Conservation (phyloP, 2,329 filamentous ascomycete species). For the Claviceps citrina region DNA sequence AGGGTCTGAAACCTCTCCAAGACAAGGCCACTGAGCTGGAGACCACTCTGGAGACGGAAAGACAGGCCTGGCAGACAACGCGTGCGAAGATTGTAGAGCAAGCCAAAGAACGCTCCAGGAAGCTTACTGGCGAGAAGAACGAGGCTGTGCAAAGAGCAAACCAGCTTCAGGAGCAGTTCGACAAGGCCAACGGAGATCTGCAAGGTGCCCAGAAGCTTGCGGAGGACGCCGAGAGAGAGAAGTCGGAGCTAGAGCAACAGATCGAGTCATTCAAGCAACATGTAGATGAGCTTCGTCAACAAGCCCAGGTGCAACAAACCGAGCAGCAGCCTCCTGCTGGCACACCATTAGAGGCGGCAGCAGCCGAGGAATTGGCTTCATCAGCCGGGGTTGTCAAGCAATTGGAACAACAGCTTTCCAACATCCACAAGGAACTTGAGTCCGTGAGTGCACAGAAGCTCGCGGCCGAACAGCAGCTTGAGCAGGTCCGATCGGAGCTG, state of each 20-base stretch:
- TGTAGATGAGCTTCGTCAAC: constrained; percentile 22
- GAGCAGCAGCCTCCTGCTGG: constrained; percentile 13
- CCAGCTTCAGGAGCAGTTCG: constrained; percentile 34
- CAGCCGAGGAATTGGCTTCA: constrained; percentile 23
- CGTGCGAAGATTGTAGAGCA: constrained; percentile 43
- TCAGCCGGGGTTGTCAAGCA: constrained; percentile 31
- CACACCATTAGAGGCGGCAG: constrained; percentile 11
- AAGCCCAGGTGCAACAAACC: constrained; percentile 13
- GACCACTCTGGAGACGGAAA: constrained; percentile 36
- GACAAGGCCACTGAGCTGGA: constrained; percentile 38
- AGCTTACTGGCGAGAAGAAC: constrained; percentile 37
- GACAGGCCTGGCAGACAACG: constrained; percentile 35
- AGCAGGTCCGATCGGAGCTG: constrained; percentile 41
- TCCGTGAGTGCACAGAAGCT: constrained; percentile 52
- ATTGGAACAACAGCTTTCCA: constrained; percentile 33
- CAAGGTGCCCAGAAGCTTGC: constrained; percentile 28
- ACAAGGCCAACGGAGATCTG: constrained; percentile 37
- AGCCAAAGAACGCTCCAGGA: constrained; percentile 44
- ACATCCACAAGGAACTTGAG: constrained; percentile 46
- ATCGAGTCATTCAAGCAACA: constrained; percentile 28
- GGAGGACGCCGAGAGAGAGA: constrained; percentile 18
- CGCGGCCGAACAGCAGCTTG: constrained; percentile 48
- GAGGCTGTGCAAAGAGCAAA: constrained; percentile 37
- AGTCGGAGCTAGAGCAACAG: constrained; percentile 25
- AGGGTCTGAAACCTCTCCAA: constrained; percentile 35